A percentile compares a stretch with the other conserved stretches of the same genome.
phyloP scores from a whole-genome alignment of 2,329 filamentous ascomycete species.

The Diaporthe ampelina region DNA sequence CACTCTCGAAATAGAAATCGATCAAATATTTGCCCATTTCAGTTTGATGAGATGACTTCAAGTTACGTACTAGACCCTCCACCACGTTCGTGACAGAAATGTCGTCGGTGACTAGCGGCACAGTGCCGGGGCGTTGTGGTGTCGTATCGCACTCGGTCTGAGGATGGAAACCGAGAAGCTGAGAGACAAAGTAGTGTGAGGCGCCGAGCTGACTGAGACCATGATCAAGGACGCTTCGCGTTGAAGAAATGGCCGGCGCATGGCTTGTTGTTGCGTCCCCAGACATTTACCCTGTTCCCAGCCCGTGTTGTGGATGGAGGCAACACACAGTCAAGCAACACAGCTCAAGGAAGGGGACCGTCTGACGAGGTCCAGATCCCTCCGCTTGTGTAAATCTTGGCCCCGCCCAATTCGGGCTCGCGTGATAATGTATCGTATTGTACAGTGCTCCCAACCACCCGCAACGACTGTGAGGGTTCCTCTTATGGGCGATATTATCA shows the following conservation, averaged over 20 bases:
- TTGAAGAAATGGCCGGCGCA: not conserved
- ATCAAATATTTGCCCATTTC: conserved; percentile 34
- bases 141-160: conserved; percentile 2
- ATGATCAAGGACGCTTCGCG: not conserved
- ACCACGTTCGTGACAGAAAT: conserved; percentile 18
- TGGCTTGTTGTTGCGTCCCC: conserved; percentile 9
- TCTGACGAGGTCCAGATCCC: conserved; percentile 13
- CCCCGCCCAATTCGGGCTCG: conserved; percentile 7
- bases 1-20: conserved; percentile 38
- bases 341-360: not conserved
- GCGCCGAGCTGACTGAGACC: not conserved
- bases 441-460: conserved; percentile 20
- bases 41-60: conserved; percentile 34
- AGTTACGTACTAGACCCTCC: conserved; percentile 30
- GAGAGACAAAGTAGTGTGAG: not conserved
- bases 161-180: not conserved
- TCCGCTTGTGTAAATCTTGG: conserved; percentile 9
- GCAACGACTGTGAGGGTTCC: not conserved
- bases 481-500: conserved; percentile 23
- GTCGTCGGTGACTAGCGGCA: conserved; percentile 20
- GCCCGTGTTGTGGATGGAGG: not conserved
- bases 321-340: not conserved
- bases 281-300: not conserved
- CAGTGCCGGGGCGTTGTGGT: conserved; percentile 15
- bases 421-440: conserved; percentile 11